Evolutionary conservation across 768 basidiomycete genomes (phyloP).

Genomic region (Brasilioporus rufonigricans): DNA sequence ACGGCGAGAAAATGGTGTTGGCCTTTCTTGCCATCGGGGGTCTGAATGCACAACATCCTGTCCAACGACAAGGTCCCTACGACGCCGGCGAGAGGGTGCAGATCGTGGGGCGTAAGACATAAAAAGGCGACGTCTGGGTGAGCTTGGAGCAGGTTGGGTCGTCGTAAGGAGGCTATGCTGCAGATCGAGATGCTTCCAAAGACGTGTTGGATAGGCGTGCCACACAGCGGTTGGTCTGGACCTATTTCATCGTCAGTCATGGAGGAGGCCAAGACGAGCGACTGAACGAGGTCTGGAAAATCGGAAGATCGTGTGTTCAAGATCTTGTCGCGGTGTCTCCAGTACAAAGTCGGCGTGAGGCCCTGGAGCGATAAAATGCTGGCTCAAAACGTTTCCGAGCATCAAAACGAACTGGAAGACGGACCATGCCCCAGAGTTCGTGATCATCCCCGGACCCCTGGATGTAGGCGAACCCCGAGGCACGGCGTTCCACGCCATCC

Average conservation of each 20-base stretch:
- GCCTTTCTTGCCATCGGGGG: constrained; percentile 50
- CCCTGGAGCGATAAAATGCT: constrained; percentile 44
- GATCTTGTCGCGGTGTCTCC: constrained; percentile 52
- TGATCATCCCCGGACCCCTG: constrained; percentile 97
- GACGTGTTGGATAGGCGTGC: constrained; percentile 26
- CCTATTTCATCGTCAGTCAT: background rate
- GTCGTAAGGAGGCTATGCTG: constrained; percentile 28
- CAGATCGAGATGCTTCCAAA: constrained; percentile 43
- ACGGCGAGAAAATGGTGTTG: constrained; percentile 46
- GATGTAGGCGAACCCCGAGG: constrained; percentile 78
- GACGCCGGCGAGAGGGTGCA: background rate
- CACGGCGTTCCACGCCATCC: constrained; percentile 58
- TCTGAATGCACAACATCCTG: constrained; percentile 24
- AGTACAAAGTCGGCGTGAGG: constrained; percentile 71
- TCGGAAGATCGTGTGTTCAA: constrained; percentile 46
- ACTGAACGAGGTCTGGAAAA: constrained; percentile 38
- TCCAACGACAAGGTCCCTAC: background rate
- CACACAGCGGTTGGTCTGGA: background rate
- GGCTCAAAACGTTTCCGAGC: background rate
- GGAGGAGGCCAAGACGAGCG: constrained; percentile 9
- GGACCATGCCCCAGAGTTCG: constrained; percentile 82
- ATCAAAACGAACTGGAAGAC: constrained; percentile 10
- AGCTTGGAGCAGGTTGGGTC: background rate
- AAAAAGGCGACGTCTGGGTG: constrained; percentile 14
- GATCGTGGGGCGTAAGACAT: constrained; percentile 10